Base-by-base conservation (phyloP, 208 protist species). In the Leishmania tropica region DNA sequence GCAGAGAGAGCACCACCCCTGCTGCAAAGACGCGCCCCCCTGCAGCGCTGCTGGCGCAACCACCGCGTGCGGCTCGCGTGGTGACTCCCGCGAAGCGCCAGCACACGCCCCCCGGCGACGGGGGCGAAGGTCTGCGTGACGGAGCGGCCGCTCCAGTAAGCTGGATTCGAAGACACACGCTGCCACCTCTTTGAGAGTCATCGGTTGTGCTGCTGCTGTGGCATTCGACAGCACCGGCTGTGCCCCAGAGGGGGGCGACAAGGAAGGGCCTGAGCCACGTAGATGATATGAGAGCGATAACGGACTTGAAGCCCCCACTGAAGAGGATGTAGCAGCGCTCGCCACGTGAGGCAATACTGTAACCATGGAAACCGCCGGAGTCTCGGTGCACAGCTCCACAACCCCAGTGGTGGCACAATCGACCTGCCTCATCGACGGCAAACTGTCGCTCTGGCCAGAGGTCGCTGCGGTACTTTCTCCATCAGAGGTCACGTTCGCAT, bases 381-480 rank as follows among this genome's bases (percentile, higher is more conserved):
- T 67, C 76, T 85, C 81, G 15, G 79, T 78, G 42, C 60, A 48
- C 79, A 83, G 15, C 73, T 83, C 79, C 58, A 78, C 56, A 56
- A 83, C 35, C 1, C 11, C 35, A 56, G 35, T 28, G 21, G 24
- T n/a, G 35, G 74, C 72, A 37, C 45, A n/a, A 35, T 15, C n/a
- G 28, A 1, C 21, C 48, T 2, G n/a, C 72, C 28, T 28, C 48
- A 51, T 45, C n/a, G n/a, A 42, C 72, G 45, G 37, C 45, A 35
- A 70, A 11, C 24, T 37, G 45, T 35, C 10, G 70, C 28, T 2
- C 42, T 53, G 70, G 19, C 31, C 74, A 60, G 74, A 6, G 4
- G 21, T 21, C 19, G 35, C 47, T 65, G 74, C 35, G 17, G 35
- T 70, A 3, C 17, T 11, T 45, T 70, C 37, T 24, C 37, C 13